A percentile compares a stretch with the other conserved stretches of the same genome.
Evolutionary conservation across 169 alveolate species (phyloP).

Genomic region (Plasmodium vinckei): DNA sequence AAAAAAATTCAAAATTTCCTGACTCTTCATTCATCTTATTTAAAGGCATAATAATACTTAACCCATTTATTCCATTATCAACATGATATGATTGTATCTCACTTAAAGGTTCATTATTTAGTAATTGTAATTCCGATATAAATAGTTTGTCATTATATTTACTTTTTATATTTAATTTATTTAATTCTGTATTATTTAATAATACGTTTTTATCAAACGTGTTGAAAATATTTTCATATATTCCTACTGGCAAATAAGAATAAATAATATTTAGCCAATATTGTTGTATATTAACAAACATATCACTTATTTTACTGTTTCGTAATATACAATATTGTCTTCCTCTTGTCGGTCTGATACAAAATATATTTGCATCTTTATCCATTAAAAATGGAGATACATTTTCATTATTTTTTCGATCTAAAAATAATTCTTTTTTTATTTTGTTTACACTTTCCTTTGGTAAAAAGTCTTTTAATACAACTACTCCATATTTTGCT

Average conservation of each 20-base stretch:
- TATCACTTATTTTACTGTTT: conserved; percentile 47
- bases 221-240: conserved; percentile 19
- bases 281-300: conserved; percentile 51
- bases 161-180: conserved; percentile 9
- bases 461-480: conserved; percentile 30
- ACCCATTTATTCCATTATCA: conserved; percentile 59
- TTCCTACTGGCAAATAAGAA: conserved; percentile 52
- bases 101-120: conserved; percentile 66
- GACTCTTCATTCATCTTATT: conserved; percentile 52
- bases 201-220: conserved; percentile 17
- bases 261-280: conserved; percentile 55
- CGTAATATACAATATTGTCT: conserved; percentile 66
- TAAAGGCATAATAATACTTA: conserved; percentile 46
- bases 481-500: conserved; percentile 56
- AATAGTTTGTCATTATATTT: conserved; percentile 38
- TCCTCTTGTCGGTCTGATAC: conserved; percentile 73
- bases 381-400: conserved; percentile 35
- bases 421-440: conserved; percentile 47
- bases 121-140: conserved; percentile 64
- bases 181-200: conserved; percentile 16
- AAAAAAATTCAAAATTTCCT: conserved; percentile 69
- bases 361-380: conserved; percentile 52
- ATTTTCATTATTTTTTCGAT: conserved; percentile 20
- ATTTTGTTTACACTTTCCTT: conserved; percentile 38
- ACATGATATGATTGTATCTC: conserved; percentile 64